Percentiles rank a stretch among this genome's conserved stretches.
These are phyloP conservation scores for Blastobotrys muscicola DNA, from an alignment of 805 yeast species.

Conservation along the genomic window DNA sequence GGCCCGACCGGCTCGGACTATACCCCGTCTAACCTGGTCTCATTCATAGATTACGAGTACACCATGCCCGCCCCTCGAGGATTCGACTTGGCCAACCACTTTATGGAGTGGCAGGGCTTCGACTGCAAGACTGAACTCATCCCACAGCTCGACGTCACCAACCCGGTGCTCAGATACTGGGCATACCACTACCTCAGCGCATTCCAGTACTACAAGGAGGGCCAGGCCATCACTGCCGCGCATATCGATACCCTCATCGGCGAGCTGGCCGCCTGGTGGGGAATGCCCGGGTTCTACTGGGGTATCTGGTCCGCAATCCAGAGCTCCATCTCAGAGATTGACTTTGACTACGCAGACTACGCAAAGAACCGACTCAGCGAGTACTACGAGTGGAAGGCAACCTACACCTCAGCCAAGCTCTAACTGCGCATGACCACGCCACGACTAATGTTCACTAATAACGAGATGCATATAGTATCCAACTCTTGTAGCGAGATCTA, in stretches of 20 bases:
- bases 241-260: constrained; percentile 38
- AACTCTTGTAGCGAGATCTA: too few relatives aligned
- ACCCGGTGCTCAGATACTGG: constrained; percentile 47
- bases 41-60: constrained; percentile 89
- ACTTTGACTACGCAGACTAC: constrained; percentile 59
- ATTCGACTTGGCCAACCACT: constrained; percentile 86
- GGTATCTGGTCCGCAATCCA: constrained; percentile 79
- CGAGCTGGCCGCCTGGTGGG: constrained; percentile 56
- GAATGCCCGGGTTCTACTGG: constrained; percentile 79
- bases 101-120: constrained; percentile 91
- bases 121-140: constrained; percentile 54
- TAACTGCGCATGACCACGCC: too few relatives aligned
- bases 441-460: too few relatives aligned
- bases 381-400: constrained; percentile 55
- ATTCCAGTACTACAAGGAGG: constrained; percentile 8
- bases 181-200: constrained; percentile 44
- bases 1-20: constrained; percentile 6
- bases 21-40: constrained; percentile 10
- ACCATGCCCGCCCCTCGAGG: constrained; percentile 87
- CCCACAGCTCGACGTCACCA: constrained; percentile 40
- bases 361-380: constrained; percentile 52
- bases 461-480: too few relatives aligned
- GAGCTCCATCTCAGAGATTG: constrained; percentile 56
- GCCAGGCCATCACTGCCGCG: constrained; percentile 12
- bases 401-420: too few relatives aligned